phyloP scores from a whole-genome alignment of 1,284 basidiomycete genomes.

The Meira nashicola region DNA sequence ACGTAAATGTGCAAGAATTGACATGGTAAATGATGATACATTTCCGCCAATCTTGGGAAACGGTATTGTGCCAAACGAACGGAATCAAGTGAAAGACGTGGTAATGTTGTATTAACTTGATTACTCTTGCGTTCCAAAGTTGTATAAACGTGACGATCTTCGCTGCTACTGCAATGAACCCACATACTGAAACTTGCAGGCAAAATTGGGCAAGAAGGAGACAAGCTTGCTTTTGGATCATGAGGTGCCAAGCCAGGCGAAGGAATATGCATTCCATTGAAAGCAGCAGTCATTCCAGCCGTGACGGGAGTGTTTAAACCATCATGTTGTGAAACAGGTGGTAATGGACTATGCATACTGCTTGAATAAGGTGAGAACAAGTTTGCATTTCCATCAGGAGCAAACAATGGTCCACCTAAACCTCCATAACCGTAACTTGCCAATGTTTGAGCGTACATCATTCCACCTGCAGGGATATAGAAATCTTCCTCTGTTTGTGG shows the following conservation, averaged over 20 bases:
- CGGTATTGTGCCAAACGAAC: conserved; percentile 38
- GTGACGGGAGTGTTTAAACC: conserved; percentile 12
- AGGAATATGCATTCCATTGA: conserved; percentile 39
- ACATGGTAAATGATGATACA: conserved; percentile 52
- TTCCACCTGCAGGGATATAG: conserved; percentile 52
- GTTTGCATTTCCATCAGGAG: conserved; percentile 19
- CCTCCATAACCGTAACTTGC: conserved; percentile 49
- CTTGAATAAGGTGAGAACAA: conserved; percentile 43
- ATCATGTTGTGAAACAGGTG: not conserved
- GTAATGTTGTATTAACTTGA: conserved; percentile 32
- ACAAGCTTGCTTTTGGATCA: conserved; percentile 19
- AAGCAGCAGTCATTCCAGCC: conserved; percentile 36
- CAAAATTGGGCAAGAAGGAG: conserved; percentile 35
- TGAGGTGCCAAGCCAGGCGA: conserved; percentile 10
- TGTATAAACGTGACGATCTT: conserved; percentile 49
- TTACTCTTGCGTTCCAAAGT: conserved; percentile 39
- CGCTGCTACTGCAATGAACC: conserved; percentile 38
- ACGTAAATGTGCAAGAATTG: conserved; percentile 55
- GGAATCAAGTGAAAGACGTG: conserved; percentile 35
- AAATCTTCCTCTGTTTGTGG: conserved; percentile 50
- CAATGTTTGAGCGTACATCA: conserved; percentile 51
- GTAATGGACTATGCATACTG: conserved; percentile 18
- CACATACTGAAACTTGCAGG: conserved; percentile 52
- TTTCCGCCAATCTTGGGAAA: conserved; percentile 50
- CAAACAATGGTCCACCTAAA: conserved; percentile 31